Evolutionary conservation across 2,329 filamentous ascomycete genomes (phyloP), one percentile per base, ranked within the genome.

Genomic region (Elsinoe necatrix): DNA sequence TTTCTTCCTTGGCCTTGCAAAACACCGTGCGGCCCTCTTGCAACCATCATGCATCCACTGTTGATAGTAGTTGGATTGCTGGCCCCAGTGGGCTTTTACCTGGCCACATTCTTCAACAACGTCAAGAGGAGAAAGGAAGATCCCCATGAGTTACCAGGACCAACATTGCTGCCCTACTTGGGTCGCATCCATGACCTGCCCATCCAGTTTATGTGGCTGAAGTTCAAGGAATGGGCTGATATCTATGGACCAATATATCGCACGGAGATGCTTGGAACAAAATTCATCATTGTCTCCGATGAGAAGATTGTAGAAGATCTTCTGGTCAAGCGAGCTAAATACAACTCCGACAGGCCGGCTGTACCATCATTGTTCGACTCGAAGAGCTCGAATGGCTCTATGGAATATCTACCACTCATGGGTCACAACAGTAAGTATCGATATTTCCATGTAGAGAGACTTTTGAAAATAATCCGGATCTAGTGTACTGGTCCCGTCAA

Each of bases 391-490:
- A 62, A 75, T 64, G 78, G 78, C 2, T 79, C 77, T 1, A 79
- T 78, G 77, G 77, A 79, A 57, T 80, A 80, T 57, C 69, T 80
- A 1, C 78, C 78, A 3, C 63, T 80, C 41, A 80, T 80, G 77
- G 77, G 78, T 48, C 77, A 74, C 65, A 80, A 80, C 60, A 69
- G 77, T 79, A 67, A 65, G 76, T 65, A n/a, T n/a, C n/a, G n/a
- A n/a, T n/a, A n/a, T n/a, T n/a, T n/a, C n/a, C n/a, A n/a, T n/a
- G n/a, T n/a, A n/a, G n/a, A n/a, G n/a, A n/a, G n/a, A n/a, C n/a
- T n/a, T n/a, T n/a, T 54, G 4, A 18, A 39, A 48, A 61, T 61
- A 48, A 60, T 23, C 23, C 14, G 12, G 2, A 55, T 45, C 47
- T 50, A 77, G 77, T 77, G 59, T 79, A 79, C 65, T 80, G 78